Evolutionary conservation across 2,329 filamentous ascomycete genomes (phyloP), one percentile per base, ranked within the genome.

Genomic region (Lasiodiplodia theobromae): DNA sequence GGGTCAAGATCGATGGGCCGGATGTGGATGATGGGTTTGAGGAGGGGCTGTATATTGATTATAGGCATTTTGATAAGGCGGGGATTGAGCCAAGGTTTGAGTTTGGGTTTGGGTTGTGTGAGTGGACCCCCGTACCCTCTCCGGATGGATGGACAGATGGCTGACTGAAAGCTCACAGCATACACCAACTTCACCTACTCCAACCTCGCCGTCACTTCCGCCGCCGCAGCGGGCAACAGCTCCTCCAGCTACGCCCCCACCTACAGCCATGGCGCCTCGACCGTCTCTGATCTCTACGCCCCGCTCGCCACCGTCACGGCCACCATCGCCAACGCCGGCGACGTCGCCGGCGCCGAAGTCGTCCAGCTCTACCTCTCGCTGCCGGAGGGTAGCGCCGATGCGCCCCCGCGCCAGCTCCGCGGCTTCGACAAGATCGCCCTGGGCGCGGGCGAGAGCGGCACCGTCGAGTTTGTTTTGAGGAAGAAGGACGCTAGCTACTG

Each of bases 41-140:
- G 14, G 82, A 83, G 74, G 80, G 81, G 21, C 70, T 83, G 16
- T 81, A 79, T 71, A 78, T 84, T 70, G 82, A 84, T 69, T 84
- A 84, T 72, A 77, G 81, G 38, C 71, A 77, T 53, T 84, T 84
- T 68, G 80, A 82, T 71, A 74, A 79, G 68, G 70, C 78, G 56
- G 77, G 78, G 69, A 81, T 83, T 57, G 73, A 72, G 2, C 81
- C 82, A 0, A 74, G 79, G 3, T 83, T 77, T 69, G 81, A 81
- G 47, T 84, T 84, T 68, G 82, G 82, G 31, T 83, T 78, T 62
- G 82, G 81, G 7, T 71, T 84, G 3, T 77, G 75, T 77, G 72
- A 71, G 74, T 71, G 3, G 2, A 8, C n/a, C n/a, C n/a, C n/a
- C n/a, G n/a, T n/a, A n/a, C n/a, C n/a, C n/a, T n/a, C n/a, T n/a